Conservation (phyloP, 169 alveolate species). For the Cryptosporidium felis region DNA sequence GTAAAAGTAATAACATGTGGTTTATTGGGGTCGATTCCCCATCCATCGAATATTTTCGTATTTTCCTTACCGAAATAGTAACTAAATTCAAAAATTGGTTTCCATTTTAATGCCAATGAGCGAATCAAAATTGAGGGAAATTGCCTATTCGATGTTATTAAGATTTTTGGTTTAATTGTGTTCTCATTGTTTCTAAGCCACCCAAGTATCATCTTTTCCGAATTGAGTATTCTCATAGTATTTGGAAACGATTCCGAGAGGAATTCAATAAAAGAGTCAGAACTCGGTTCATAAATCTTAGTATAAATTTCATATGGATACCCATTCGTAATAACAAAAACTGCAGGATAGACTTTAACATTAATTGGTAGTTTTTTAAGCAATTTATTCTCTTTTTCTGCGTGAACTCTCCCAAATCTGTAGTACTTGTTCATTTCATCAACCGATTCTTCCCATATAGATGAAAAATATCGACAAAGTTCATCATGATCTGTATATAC, state of each 20-base stretch:
- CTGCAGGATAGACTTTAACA: conserved; percentile 77
- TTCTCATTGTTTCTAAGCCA: conserved; percentile 12
- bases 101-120: conserved; percentile 55
- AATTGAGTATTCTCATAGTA: background rate
- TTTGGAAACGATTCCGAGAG: conserved; percentile 71
- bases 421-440: conserved; percentile 75
- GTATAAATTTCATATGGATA: conserved; percentile 74
- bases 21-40: background rate
- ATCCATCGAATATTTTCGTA: background rate
- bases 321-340: conserved; percentile 74
- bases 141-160: conserved; percentile 18
- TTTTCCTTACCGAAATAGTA: background rate
- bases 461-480: conserved; percentile 74
- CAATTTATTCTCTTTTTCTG: conserved; percentile 71
- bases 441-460: conserved; percentile 77
- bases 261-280: conserved; percentile 73
- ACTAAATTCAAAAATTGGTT: conserved; percentile 42
- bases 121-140: conserved; percentile 26
- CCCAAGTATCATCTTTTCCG: background rate
- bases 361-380: conserved; percentile 75
- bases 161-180: background rate
- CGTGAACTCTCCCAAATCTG: conserved; percentile 75
- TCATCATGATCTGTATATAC: conserved; percentile 77
- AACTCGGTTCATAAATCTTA: conserved; percentile 71
- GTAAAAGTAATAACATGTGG: conserved; percentile 18